phyloP scores from a whole-genome alignment of 1,284 basidiomycete species.

The Ustilago cynodontis region DNA sequence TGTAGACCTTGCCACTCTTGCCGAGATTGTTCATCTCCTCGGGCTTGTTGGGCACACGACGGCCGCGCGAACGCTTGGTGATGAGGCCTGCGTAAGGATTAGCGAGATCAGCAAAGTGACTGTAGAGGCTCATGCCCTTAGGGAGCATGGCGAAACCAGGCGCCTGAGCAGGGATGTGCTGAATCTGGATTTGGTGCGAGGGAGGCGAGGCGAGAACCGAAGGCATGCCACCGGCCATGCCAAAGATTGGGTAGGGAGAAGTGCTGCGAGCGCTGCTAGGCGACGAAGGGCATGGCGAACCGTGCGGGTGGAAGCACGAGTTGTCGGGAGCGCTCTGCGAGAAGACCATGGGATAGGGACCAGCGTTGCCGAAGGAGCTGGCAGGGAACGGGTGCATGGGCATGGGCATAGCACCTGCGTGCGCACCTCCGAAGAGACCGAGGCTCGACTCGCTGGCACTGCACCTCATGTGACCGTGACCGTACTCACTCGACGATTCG shows the following conservation, averaged over 20 bases:
- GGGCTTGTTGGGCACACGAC: slow-evolving; percentile 65
- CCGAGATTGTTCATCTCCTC: slow-evolving; percentile 66
- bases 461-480: slow-evolving; percentile 27
- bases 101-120: slow-evolving; percentile 44
- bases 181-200: slow-evolving; percentile 40
- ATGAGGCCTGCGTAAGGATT: slow-evolving; percentile 62
- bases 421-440: slow-evolving; percentile 29
- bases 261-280: slow-evolving; percentile 45
- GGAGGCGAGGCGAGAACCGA: slow-evolving; percentile 39
- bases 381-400: slow-evolving; percentile 22
- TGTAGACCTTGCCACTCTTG: slow-evolving; percentile 67
- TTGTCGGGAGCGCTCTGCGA: slow-evolving; percentile 47
- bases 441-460: slow-evolving; percentile 42
- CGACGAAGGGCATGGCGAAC: slow-evolving; percentile 50
- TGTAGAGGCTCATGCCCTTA: slow-evolving; percentile 50
- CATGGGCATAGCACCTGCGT: slow-evolving; percentile 23
- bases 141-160: slow-evolving; percentile 38
- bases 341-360: slow-evolving; percentile 42
- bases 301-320: slow-evolving; percentile 36
- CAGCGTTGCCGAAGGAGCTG: slow-evolving; percentile 24
- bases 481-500: slow-evolving; percentile 15
- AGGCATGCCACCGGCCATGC: slow-evolving; percentile 25
- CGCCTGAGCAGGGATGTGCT: slow-evolving; percentile 42
- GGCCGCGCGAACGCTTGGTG: slow-evolving; percentile 64
- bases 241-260: slow-evolving; percentile 40